Conservation (phyloP, 768 basidiomycete genomes). For the Suillus paluster region DNA sequence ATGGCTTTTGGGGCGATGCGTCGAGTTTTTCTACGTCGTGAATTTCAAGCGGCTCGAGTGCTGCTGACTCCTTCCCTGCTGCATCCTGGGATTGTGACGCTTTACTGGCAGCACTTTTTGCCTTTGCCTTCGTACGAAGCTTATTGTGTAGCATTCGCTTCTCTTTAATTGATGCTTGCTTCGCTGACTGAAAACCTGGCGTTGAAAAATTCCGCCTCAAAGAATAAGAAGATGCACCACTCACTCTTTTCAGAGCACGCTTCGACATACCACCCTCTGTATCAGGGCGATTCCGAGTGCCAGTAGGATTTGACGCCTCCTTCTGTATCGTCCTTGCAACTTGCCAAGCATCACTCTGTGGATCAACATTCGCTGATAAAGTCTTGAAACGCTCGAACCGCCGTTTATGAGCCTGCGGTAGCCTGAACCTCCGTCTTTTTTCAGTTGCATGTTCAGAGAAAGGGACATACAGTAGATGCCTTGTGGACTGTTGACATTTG, state of each 20-base stretch:
- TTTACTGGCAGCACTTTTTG: slow-evolving; percentile 33
- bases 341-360: slow-evolving; percentile 52
- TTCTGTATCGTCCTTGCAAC: slow-evolving; percentile 31
- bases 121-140: slow-evolving; percentile 44
- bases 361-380: slow-evolving; percentile 44
- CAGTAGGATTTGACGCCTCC: not conserved
- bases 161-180: slow-evolving; percentile 46
- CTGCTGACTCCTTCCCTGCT: not conserved
- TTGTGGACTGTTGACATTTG: slow-evolving; percentile 62
- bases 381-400: slow-evolving; percentile 56
- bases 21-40: not conserved
- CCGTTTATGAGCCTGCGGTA: slow-evolving; percentile 62
- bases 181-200: slow-evolving; percentile 45
- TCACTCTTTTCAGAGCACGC: slow-evolving; percentile 65
- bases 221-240: slow-evolving; percentile 18
- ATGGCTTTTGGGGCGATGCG: not conserved
- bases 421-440: slow-evolving; percentile 9
- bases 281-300: not conserved
- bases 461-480: slow-evolving; percentile 62
- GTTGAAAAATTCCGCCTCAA: not conserved
- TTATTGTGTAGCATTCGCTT: slow-evolving; percentile 55
- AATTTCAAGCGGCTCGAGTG: not conserved
- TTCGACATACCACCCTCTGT: slow-evolving; percentile 48
- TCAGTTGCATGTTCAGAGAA: not conserved
- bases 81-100: not conserved